Evolutionary conservation across 2,329 filamentous ascomycete species (phyloP).

Genomic region (Reticulascus tulasneorum): DNA sequence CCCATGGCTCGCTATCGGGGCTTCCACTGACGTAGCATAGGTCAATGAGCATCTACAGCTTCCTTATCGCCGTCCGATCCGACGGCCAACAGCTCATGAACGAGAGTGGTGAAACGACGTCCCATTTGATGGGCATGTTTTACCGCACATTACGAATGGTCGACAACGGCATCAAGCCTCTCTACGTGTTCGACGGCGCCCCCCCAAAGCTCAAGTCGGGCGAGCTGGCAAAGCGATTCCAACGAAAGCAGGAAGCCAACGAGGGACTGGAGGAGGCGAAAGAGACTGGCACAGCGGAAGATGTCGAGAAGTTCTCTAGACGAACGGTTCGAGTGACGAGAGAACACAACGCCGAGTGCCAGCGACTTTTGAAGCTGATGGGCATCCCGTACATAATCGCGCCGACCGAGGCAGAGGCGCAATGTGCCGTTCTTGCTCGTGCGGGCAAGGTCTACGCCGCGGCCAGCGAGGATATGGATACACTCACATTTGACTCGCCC

Average conservation of each 20-base stretch:
- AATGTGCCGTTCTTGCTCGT: conserved; percentile 84
- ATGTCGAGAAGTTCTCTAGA: conserved; percentile 96
- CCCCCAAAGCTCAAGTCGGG: conserved; percentile 97
- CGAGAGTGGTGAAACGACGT: conserved; percentile 93
- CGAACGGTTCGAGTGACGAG: conserved; percentile 91
- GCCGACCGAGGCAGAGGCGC: conserved; percentile 94
- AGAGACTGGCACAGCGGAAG: conserved; percentile 92
- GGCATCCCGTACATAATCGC: conserved; percentile 93
- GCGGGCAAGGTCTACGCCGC: conserved; percentile 96
- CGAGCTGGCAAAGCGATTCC: conserved; percentile 92
- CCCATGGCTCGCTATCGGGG: no score
- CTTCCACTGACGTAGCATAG: conserved; percentile 33
- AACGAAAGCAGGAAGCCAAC: conserved; percentile 87
- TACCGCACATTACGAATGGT: conserved; percentile 97
- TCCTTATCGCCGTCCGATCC: conserved; percentile 94
- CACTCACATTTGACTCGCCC: conserved; percentile 88
- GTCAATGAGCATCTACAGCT: conserved; percentile 99
- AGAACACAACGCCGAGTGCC: conserved; percentile 95
- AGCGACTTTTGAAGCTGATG: conserved; percentile 87
- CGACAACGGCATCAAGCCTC: conserved; percentile 96
- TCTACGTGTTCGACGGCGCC: conserved; percentile 96
- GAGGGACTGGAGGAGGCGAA: conserved; percentile 92
- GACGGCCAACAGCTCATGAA: conserved; percentile 95
- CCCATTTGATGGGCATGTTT: conserved; percentile 98
- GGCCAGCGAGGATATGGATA: conserved; percentile 98